A percentile compares a stretch with the other conserved stretches of the same genome.
phyloP scores from a whole-genome alignment of 257 asterid genomes.

The Solanum chiquidenum region DNA sequence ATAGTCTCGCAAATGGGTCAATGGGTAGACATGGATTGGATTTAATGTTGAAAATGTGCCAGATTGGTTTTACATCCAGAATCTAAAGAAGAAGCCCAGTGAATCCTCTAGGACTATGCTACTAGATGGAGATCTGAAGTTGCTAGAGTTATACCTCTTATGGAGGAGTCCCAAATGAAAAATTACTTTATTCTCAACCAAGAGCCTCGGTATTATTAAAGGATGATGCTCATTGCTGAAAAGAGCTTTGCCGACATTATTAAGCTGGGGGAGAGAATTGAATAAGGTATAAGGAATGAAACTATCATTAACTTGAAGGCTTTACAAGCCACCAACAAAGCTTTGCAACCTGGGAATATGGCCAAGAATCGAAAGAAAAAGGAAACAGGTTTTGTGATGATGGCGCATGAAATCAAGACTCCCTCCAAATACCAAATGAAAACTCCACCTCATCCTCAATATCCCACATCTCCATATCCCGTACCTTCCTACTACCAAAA shows the following conservation, averaged over 20 bases:
- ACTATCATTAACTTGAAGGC: too few species aligned
- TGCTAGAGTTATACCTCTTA: neutral
- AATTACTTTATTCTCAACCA: too few species aligned
- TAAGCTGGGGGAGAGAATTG: neutral
- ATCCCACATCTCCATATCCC: too few species aligned
- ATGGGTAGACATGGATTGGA: neutral
- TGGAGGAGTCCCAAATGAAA: neutral
- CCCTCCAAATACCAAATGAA: too few species aligned
- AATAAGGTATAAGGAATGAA: too few species aligned
- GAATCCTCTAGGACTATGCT: too few species aligned
- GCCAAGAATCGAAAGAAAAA: too few species aligned
- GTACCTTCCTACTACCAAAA: neutral
- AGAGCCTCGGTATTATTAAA: neutral
- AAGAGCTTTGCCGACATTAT: neutral
- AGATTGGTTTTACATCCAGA: neutral
- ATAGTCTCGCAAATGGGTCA: neutral
- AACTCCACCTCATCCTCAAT: neutral
- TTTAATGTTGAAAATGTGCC: neutral
- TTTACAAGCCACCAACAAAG: too few species aligned
- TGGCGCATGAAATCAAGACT: too few species aligned
- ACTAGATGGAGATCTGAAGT: neutral
- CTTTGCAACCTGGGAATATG: too few species aligned
- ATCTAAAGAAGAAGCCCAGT: neutral
- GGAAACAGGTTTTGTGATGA: too few species aligned
- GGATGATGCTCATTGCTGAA: neutral